These are phyloP conservation scores for Diplodia mutila DNA, from an alignment of 2,329 filamentous ascomycete genomes.

Conservation along the genomic window DNA sequence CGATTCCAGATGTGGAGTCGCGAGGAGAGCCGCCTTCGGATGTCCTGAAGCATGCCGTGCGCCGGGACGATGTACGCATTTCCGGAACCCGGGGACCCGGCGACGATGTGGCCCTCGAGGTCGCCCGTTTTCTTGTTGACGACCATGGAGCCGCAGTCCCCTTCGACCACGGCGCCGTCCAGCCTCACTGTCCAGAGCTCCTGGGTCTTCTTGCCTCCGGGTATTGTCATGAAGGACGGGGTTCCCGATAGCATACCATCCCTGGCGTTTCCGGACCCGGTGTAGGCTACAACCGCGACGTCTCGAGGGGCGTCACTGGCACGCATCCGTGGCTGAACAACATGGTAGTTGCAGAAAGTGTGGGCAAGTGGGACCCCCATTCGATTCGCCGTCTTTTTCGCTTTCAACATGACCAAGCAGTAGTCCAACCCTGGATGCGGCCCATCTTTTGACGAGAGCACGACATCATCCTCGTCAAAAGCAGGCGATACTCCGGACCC, in stretches of 20 bases:
- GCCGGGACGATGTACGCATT: conserved; percentile 30
- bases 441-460: conserved; percentile 20
- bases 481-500: neutral
- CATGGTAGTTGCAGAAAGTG: neutral
- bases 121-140: conserved; percentile 15
- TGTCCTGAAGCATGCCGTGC: neutral
- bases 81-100: conserved; percentile 24
- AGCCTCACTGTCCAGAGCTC: conserved; percentile 28
- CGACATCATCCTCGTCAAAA: conserved; percentile 8
- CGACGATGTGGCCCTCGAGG: conserved; percentile 32
- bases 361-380: no score
- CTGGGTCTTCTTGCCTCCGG: conserved; percentile 23
- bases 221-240: conserved; percentile 26
- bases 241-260: conserved; percentile 20
- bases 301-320: neutral
- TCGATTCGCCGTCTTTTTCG: neutral
- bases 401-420: neutral
- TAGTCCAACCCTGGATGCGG: conserved; percentile 26
- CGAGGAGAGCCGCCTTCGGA: neutral
- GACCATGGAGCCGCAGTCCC: conserved; percentile 32
- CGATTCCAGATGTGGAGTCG: neutral
- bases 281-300: neutral
- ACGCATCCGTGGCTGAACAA: neutral
- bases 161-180: conserved; percentile 21
- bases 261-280: neutral